phyloP scores from a whole-genome alignment of 2,329 filamentous ascomycete genomes.

The Xylariaceae sp. region DNA sequence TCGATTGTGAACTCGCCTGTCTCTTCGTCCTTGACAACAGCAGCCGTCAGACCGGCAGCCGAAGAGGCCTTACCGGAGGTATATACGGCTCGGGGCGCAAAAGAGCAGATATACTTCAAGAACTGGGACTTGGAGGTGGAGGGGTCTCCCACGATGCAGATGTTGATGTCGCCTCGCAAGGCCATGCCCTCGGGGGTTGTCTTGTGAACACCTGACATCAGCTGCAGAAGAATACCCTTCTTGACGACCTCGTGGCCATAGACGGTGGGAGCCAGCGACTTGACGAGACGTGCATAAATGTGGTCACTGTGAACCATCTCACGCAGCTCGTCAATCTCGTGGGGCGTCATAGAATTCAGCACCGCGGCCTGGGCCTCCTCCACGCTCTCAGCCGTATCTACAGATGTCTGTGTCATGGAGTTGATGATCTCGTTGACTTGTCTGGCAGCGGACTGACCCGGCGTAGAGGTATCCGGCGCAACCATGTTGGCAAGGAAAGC shows the following conservation, averaged over 20 bases:
- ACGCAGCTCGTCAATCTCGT: slow-evolving; percentile 87
- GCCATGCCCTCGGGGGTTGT: slow-evolving; percentile 90
- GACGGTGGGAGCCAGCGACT: slow-evolving; percentile 92
- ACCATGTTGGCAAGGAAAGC: slow-evolving; percentile 98
- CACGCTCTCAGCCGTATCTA: slow-evolving; percentile 63
- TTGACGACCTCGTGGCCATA: slow-evolving; percentile 98
- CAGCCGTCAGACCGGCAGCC: slow-evolving; percentile 91
- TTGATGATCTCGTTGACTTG: slow-evolving; percentile 79
- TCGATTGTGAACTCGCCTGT: slow-evolving; percentile 99
- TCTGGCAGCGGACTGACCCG: slow-evolving; percentile 66
- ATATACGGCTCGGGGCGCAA: slow-evolving; percentile 94
- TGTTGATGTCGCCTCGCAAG: slow-evolving; percentile 94
- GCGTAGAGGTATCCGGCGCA: slow-evolving; percentile 74
- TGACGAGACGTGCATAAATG: slow-evolving; percentile 87
- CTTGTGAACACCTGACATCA: slow-evolving; percentile 95
- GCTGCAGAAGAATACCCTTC: slow-evolving; percentile 86
- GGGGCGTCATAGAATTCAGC: slow-evolving; percentile 72
- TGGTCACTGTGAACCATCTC: slow-evolving; percentile 92
- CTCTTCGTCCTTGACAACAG: slow-evolving; percentile 96
- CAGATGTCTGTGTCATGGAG: slow-evolving; percentile 66
- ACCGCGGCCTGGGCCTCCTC: slow-evolving; percentile 84
- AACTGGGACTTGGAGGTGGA: slow-evolving; percentile 98
- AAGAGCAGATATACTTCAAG: slow-evolving; percentile 93
- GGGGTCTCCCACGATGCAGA: slow-evolving; percentile 95
- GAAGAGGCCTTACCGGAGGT: slow-evolving; percentile 97